Evolutionary conservation across 2,329 filamentous ascomycete genomes (phyloP), one percentile per base, ranked within the genome.

Genomic region (Zasmidium cellare): DNA sequence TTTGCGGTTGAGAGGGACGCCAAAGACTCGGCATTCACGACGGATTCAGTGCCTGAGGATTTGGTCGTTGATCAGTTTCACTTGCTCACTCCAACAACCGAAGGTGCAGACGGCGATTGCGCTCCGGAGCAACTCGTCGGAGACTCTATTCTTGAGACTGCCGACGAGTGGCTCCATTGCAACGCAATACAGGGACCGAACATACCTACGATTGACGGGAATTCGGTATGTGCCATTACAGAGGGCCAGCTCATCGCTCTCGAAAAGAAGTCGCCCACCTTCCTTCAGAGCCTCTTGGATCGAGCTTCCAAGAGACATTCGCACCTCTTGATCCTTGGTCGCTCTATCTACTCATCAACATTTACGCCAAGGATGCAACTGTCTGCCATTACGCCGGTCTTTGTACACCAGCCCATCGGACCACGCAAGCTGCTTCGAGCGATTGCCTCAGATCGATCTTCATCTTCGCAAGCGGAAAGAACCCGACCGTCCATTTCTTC

Each of bases 321-420:
- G 9, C 51, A 25, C 20, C 18, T 53, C 16, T 19, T 53, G 19
- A 16, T 53, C 51, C n/a, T 53, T 7, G 51, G 16, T 16, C 18
- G 19, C n/a, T 25, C 51, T 18, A 44, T 53, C 18, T n/a, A 18
- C 9, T 44, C 49, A 35, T 41, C 18, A 18, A n/a, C 55, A 57
- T 20, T 31, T 5, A 16, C 2, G 20, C 25, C 9, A 11, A 38
- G 16, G 14, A 20, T 19, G 31, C 7, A 3, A n/a, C 16, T 9
- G 14, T 1, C 9, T 31, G 18, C 47, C 12, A 22, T 58, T 1
- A 50, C 46, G 18, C 52, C 52, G 1, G 46, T 59, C 22, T 59
- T 55, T 25, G n/a, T 64, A 14, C 62, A 64, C 12, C 62, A 64
- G 3, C 67, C 67, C 3, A 47, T 67, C 16, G 65, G 65, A 3